These are phyloP conservation scores for Yarrowia hollandica DNA, from an alignment of 805 yeast species.

Conservation along the genomic window DNA sequence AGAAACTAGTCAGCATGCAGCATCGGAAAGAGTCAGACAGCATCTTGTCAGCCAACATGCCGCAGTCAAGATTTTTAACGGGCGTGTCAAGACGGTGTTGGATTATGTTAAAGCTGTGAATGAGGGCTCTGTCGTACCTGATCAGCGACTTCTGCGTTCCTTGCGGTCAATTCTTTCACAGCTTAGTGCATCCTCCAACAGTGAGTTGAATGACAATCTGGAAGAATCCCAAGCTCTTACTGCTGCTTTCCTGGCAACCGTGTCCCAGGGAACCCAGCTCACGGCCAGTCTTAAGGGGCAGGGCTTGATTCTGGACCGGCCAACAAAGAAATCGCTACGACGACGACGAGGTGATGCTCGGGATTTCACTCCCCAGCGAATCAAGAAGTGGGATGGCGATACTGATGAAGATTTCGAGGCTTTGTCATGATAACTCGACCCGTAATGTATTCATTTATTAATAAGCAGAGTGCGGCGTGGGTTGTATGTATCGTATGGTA, in stretches of 20 bases:
- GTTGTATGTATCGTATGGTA: too few species aligned
- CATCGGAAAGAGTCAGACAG: conserved; percentile 26
- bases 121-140: background rate
- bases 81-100: conserved; percentile 42
- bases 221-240: conserved; percentile 19
- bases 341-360: background rate
- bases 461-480: too few species aligned
- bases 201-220: background rate
- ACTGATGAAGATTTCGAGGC: conserved; percentile 7
- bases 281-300: conserved; percentile 5
- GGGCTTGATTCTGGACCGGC: background rate
- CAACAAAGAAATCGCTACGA: background rate
- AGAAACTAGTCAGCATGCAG: conserved; percentile 29
- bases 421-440: background rate
- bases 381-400: conserved; percentile 13
- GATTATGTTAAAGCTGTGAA: conserved; percentile 37
- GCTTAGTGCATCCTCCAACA: conserved; percentile 11
- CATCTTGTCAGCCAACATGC: conserved; percentile 30
- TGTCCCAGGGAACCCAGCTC: conserved; percentile 15
- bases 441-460: background rate
- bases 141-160: conserved; percentile 18
- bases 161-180: conserved; percentile 10
- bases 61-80: conserved; percentile 47
- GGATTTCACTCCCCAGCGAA: background rate
- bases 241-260: conserved; percentile 14